A percentile compares a stretch with the other conserved stretches of the same genome.
Evolutionary conservation across 2,329 filamentous ascomycete genomes (phyloP).

Genomic region (Fusarium anthophilum): DNA sequence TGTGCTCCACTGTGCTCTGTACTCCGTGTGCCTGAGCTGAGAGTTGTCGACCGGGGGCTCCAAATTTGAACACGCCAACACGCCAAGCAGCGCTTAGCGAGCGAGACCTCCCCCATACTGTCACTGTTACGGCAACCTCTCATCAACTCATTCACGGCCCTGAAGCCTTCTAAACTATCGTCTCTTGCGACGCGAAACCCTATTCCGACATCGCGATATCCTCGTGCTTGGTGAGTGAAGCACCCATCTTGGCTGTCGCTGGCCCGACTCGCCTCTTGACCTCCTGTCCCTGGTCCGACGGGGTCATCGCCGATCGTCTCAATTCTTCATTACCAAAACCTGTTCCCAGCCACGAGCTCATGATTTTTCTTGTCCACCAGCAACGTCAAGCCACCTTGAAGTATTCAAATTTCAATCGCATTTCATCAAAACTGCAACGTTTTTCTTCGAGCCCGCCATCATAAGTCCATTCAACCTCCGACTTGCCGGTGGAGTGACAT

Average conservation of each 20-base stretch:
- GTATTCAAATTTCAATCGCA: slow-evolving; percentile 16
- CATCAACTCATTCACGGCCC: slow-evolving; percentile 43
- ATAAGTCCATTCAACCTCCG: slow-evolving; percentile 1
- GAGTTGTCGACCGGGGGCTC: slow-evolving; percentile 35
- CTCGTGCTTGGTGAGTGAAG: slow-evolving; percentile 40
- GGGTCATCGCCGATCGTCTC: slow-evolving; percentile 29
- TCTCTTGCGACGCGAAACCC: slow-evolving; percentile 37
- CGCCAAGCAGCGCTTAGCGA: slow-evolving; percentile 49
- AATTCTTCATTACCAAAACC: slow-evolving; percentile 32
- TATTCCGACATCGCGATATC: slow-evolving; percentile 40
- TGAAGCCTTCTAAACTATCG: slow-evolving; percentile 33
- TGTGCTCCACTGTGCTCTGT: slow-evolving; percentile 45
- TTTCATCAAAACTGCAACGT: slow-evolving; percentile 4
- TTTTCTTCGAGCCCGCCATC: slow-evolving; percentile 1
- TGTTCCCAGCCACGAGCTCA: slow-evolving; percentile 36
- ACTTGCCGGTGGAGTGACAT: slow-evolving; percentile 35
- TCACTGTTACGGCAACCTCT: slow-evolving; percentile 42
- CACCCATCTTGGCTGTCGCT: slow-evolving; percentile 28
- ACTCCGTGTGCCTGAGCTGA: slow-evolving; percentile 36
- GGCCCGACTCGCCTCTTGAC: slow-evolving; percentile 26
- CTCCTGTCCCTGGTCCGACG: slow-evolving; percentile 8
- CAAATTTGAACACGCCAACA: slow-evolving; percentile 45
- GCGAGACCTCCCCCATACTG: slow-evolving; percentile 42
- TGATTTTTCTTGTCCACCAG: slow-evolving; percentile 32
- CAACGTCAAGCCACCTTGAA: slow-evolving; percentile 17